A percentile compares a stretch with the other conserved stretches of the same genome.
These are phyloP conservation scores for Kentomonas sorsogonicus DNA, from an alignment of 208 protist species.

Conservation along the genomic window DNA sequence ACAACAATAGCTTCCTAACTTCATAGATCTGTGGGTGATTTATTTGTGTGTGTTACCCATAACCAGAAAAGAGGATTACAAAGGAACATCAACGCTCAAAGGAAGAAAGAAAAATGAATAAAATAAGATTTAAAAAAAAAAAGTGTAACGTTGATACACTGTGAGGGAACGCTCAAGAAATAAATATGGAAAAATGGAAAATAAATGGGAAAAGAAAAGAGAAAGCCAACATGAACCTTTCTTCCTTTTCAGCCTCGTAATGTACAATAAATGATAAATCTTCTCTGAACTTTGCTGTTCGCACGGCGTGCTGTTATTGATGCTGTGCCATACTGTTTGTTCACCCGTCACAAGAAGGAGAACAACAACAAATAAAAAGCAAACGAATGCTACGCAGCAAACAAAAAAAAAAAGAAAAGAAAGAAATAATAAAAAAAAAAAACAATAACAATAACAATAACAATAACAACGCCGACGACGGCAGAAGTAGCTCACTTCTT, in stretches of 20 bases:
- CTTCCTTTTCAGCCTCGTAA: too few relatives aligned
- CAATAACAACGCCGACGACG: not conserved
- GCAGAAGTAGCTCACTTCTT: too few relatives aligned
- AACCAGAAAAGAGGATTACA: not conserved
- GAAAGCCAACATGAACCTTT: slow-evolving; percentile 2
- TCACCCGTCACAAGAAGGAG: not conserved
- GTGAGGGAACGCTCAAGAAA: not conserved
- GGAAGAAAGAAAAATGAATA: slow-evolving; percentile 6
- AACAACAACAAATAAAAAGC: not conserved
- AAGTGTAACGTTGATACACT: not conserved
- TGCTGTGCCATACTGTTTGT: not conserved
- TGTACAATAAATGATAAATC: too few relatives aligned
- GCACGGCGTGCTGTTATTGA: too few relatives aligned
- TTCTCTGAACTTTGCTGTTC: too few relatives aligned
- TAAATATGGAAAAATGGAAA: not conserved
- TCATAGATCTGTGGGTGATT: too few relatives aligned
- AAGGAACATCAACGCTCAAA: not conserved
- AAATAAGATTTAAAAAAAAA: not conserved
- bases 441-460: slow-evolving; percentile 1
- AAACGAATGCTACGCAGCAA: not conserved
- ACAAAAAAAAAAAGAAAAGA: slow-evolving; percentile 1
- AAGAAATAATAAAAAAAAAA: slow-evolving; percentile 12
- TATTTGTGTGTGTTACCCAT: too few relatives aligned
- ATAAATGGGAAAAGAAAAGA: slow-evolving; percentile 3
- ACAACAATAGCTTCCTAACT: too few relatives aligned